phyloP scores from a whole-genome alignment of 768 basidiomycete genomes.

The Leccinum obscurum region DNA sequence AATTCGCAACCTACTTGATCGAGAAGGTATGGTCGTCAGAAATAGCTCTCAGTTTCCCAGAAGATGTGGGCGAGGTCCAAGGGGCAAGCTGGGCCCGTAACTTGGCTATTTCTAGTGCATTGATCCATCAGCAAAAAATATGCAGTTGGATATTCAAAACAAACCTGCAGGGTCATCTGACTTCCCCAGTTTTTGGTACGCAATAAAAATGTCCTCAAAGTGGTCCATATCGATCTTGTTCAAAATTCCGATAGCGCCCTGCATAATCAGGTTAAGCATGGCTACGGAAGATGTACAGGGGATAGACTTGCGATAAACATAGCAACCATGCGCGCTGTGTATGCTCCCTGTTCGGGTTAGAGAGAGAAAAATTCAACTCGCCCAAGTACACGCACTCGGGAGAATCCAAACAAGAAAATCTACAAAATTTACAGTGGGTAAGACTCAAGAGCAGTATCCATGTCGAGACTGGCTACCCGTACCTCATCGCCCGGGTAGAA shows the following conservation, averaged over 20 bases:
- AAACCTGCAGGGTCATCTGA: constrained; percentile 46
- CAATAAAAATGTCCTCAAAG: constrained; percentile 62
- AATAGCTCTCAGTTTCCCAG: constrained; percentile 53
- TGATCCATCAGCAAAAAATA: neutral
- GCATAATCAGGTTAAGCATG: constrained; percentile 3
- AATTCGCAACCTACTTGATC: constrained; percentile 50
- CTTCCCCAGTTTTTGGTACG: constrained; percentile 63
- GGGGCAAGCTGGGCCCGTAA: constrained; percentile 48
- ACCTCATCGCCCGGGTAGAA: constrained; percentile 75
- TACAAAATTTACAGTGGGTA: constrained; percentile 30
- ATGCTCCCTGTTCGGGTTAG: constrained; percentile 55
- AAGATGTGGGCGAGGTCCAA: constrained; percentile 54
- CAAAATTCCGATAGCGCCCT: constrained; percentile 74
- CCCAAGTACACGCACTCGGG: constrained; percentile 46
- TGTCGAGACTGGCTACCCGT: constrained; percentile 3
- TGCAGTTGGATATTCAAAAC: neutral
- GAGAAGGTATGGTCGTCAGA: constrained; percentile 51
- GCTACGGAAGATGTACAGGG: neutral
- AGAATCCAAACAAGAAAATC: constrained; percentile 81
- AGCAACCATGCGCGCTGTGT: constrained; percentile 74
- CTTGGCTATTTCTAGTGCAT: constrained; percentile 33
- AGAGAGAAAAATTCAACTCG: constrained; percentile 1
- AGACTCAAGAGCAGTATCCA: neutral
- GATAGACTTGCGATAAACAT: constrained; percentile 43
- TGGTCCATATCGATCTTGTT: constrained; percentile 71